Base-by-base conservation (phyloP, 371 early-diverging fungal species). In the Mucor plumbeus region DNA sequence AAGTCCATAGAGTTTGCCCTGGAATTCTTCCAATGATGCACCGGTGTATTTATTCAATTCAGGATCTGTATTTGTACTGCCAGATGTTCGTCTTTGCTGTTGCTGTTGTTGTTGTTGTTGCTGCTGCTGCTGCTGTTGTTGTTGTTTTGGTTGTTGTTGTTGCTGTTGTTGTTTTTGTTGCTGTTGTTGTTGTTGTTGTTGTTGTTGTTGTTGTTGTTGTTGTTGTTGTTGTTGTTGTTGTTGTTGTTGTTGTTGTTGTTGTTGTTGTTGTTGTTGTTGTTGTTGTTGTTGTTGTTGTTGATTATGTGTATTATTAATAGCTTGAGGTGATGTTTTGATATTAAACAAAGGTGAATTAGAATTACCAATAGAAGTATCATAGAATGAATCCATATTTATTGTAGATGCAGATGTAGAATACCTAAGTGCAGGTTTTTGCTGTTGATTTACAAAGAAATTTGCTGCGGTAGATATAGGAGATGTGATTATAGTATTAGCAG, bases 1-100 rank as follows among this genome's bases (percentile, higher is more conserved):
- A 11, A 95, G 74, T 2, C 87, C 81, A 61, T 88, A 89, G 10
- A 95, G 84, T 56, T 91, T 86, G 8, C 93, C 94, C 13, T 80
- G 74, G 48, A 91, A 84, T 31, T 91, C 89, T 38, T 92, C 91
- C 15, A 95, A 64, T 40, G 72, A 65, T 0, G 87, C 87, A 14
- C 88, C 88, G 11, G 85, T 68, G 67, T 89, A 94, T 9, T 90
- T 50, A 59, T 66, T 54, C 17, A 58, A 43, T 17, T 63, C 7
- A 89, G 53, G 19, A 31, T 15, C 26, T 34, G 35, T 11, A 44
- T 67, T 36, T 5, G 39, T 35, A 14, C 33, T 47, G n/a, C 41
- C 33, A 56, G 54, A 54, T 14, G 54, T 54, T 13, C 53, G 62
- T 14, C 39, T 50, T 48, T 53, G 62, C 21, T 63, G 36, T 2